Evolutionary conservation across 306 rosid genomes (phyloP), one percentile per base, ranked within the genome.

Genomic region (Trifolium fragiferum): DNA sequence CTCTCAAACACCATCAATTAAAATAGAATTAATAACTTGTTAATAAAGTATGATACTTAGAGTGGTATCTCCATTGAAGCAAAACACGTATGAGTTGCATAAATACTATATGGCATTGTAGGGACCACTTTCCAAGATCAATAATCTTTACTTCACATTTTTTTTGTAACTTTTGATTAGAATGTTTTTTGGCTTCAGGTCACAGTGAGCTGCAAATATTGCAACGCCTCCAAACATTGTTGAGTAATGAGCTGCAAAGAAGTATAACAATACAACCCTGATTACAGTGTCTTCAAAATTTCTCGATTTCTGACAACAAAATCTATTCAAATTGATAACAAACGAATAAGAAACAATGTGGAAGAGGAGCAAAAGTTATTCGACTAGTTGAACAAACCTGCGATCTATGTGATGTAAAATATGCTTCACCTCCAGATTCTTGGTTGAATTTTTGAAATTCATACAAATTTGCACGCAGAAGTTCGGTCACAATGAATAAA

Each of bases 71-170:
- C n/a, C n/a, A n/a, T n/a, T n/a, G n/a, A n/a, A n/a, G n/a, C n/a
- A n/a, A n/a, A n/a, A n/a, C n/a, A n/a, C n/a, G n/a, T n/a, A n/a
- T n/a, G n/a, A n/a, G n/a, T n/a, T n/a, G n/a, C n/a, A n/a, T n/a
- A n/a, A n/a, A n/a, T n/a, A n/a, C n/a, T n/a, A n/a, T n/a, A n/a
- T n/a, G n/a, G n/a, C n/a, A n/a, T n/a, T n/a, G n/a, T n/a, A n/a
- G n/a, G n/a, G n/a, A n/a, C n/a, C n/a, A n/a, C n/a, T n/a, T 95
- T 78, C 99, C 99, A 0, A 95, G 96, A 86, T 95, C 99, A 67
- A 95, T 95, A 74, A 95, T 86, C 89, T 95, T 95, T 69, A 95
- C 86, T 81, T 92, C 97, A 51, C 96, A 85, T 80, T 93, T 87
- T n/a, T n/a, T 80, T 70, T 89, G 85, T 90, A 95, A 86, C 87